These are phyloP conservation scores for Aplosporella prunicola DNA, from an alignment of 2,329 filamentous ascomycete species.

Conservation along the genomic window DNA sequence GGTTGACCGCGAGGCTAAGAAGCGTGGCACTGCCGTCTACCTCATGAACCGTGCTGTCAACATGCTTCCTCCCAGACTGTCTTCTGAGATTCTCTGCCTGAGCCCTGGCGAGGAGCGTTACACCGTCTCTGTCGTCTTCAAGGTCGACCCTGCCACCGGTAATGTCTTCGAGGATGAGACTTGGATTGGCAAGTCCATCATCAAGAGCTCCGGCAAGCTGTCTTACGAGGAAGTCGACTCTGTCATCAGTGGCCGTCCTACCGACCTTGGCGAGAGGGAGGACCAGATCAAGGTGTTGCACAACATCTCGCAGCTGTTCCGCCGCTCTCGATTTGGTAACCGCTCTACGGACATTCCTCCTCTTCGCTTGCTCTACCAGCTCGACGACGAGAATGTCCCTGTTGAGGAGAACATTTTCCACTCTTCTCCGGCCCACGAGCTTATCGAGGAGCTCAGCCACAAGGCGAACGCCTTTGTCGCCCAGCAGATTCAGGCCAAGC, in stretches of 20 bases:
- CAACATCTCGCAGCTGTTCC: slow-evolving; percentile 78
- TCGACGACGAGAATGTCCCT: slow-evolving; percentile 96
- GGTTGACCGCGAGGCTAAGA: slow-evolving; percentile 94
- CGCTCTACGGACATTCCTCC: slow-evolving; percentile 72
- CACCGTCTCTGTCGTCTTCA: slow-evolving; percentile 87
- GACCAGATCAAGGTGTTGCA: slow-evolving; percentile 76
- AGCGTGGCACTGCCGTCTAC: slow-evolving; percentile 92
- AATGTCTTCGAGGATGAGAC: slow-evolving; percentile 73
- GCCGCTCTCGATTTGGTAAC: slow-evolving; percentile 74
- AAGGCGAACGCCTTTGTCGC: slow-evolving; percentile 87
- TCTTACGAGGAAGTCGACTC: slow-evolving; percentile 78
- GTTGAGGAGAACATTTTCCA: slow-evolving; percentile 96
- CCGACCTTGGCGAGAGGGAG: slow-evolving; percentile 55
- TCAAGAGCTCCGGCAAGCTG: slow-evolving; percentile 83
- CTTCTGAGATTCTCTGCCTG: slow-evolving; percentile 79
- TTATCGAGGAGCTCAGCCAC: slow-evolving; percentile 90
- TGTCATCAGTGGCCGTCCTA: slow-evolving; percentile 57
- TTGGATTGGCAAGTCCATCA: slow-evolving; percentile 88
- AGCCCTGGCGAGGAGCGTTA: slow-evolving; percentile 80
- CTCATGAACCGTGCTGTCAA: slow-evolving; percentile 82
- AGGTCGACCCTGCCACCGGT: slow-evolving; percentile 73
- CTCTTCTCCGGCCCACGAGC: slow-evolving; percentile 76
- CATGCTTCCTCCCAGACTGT: slow-evolving; percentile 78
- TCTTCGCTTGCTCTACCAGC: slow-evolving; percentile 79
- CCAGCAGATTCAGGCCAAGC: slow-evolving; percentile 64